Evolutionary conservation across 2,329 filamentous ascomycete genomes (phyloP).

Genomic region (Chaetomiaceae sp.): DNA sequence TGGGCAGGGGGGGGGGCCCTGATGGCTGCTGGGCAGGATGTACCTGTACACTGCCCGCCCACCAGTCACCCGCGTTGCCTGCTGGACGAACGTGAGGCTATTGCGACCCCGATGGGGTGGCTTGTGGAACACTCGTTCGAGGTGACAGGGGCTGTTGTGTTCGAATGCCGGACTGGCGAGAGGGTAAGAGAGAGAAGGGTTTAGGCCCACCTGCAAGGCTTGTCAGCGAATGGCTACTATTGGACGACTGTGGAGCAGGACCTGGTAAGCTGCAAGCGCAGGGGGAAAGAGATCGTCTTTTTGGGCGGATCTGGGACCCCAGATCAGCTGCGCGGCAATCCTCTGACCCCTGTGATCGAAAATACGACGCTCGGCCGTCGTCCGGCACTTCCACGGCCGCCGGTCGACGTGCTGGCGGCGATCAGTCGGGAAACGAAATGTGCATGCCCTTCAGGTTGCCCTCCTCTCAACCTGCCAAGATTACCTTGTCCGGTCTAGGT

Average conservation of each 20-base stretch:
- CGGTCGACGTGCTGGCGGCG: conserved; percentile 14
- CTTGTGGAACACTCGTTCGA: conserved; percentile 7
- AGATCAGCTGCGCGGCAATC: conserved; percentile 23
- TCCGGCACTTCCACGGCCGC: conserved; percentile 21
- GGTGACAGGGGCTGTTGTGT: conserved; percentile 5
- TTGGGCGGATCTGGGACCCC: conserved; percentile 21
- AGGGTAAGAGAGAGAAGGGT: conserved; percentile 6
- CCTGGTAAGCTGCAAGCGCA: conserved; percentile 15
- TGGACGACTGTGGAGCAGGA: conserved; percentile 16
- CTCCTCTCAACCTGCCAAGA: background rate
- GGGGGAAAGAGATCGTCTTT: conserved; percentile 19
- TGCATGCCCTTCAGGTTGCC: background rate
- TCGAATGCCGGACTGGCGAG: conserved; percentile 10
- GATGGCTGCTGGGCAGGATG: conserved; percentile 5
- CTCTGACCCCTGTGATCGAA: conserved; percentile 24
- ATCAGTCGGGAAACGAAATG: conserved; percentile 17
- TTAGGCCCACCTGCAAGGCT: conserved; percentile 20
- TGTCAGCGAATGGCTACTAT: conserved; percentile 18
- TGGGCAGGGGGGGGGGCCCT: background rate
- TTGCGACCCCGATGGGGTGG: conserved; percentile 5
- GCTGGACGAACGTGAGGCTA: conserved; percentile 1
- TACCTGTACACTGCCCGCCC: conserved; percentile 14
- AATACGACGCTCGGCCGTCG: conserved; percentile 15
- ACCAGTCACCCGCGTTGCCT: background rate
- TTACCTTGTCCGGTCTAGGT: background rate